Evolutionary conservation across 331 rosid species (phyloP), one percentile per base, ranked within the genome.

Genomic region (Quercus lobata): DNA sequence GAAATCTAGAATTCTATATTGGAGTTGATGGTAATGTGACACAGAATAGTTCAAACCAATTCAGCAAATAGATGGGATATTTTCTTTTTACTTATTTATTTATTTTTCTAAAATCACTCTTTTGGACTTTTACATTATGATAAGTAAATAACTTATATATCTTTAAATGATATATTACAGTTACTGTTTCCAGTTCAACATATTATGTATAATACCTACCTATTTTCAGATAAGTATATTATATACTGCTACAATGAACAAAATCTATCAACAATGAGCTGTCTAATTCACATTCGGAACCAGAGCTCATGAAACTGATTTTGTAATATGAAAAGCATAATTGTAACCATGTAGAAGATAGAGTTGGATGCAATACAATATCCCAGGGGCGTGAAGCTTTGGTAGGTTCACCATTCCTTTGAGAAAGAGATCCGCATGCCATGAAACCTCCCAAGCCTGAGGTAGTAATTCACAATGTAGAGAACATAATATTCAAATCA

Each of bases 381-480:
- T 95, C 99, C 99, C 99, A 95, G 78, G 99, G 99, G 80, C 99
- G 93, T 69, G 99, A 95, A 58, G 99, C 99, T 88, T 90, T 95
- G 57, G 98, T 77, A 61, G 98, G 99, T 86, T 95, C 97, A 5
- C 83, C 71, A 78, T 95, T 95, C 70, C 96, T 89, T 78, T 91
- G 91, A 53, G 99, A 95, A 82, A 93, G 99, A 32, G 99, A 97
- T 81, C 91, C 89, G 88, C 98, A 95, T 68, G 97, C 98, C 84
- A 90, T 96, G 86, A 95, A 95, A 62, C 99, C 99, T 86, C 99
- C 97, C 92, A 95, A 89, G 79, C 99, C 99, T 95, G 85, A 58
- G 84, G 74, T 69, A 79, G 69, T 58, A 27, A 82, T 70, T 82
- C 81, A 4, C 83, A 80, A 74, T 82, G 35, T 72, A 11, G 22